Evolutionary conservation across 257 asterid species (phyloP), one percentile per base, ranked within the genome.

Genomic region (Striga asiatica): DNA sequence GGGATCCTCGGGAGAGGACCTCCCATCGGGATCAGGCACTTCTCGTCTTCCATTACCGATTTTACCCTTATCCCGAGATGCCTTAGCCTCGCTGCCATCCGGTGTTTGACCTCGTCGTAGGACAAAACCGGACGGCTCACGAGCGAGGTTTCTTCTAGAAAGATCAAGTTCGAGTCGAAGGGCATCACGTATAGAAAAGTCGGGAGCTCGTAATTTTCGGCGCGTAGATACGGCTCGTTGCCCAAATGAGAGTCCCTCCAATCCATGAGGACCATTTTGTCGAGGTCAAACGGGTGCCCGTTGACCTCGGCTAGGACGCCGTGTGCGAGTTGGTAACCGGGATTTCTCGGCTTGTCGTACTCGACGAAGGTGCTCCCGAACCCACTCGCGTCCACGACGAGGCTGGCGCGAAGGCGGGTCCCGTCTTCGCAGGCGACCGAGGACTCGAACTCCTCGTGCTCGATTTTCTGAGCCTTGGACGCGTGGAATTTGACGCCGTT

Each of bases 191-290:
- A 91, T 23, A 91, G 67, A 43, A 91, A 87, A 18, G 96, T 83
- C 0, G 98, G 98, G 10, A 42, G 32, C 35, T 41, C 76, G 14
- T 85, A 49, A 54, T 87, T 87, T 31, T 62, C 58, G 8, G 52
- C 57, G 0, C 94, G 77, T 17, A 84, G 43, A 24, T 65, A 21
- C 1, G 96, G 98, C 79, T 91, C 98, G 29, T 80, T 91, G n/a
- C 92, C 94, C 1, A 91, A 61, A 66, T 91, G 98, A 34, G 94
- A 72, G 60, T 91, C 98, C 59, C 98, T 80, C 96, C 96, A 91
- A 73, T 87, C 98, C 98, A 91, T 84, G 42, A 91, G 76, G 43
- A 84, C 80, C 95, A 91, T 87, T 66, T 84, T 84, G 47, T 86
- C 98, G 71, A 87, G 67, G 74, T 91, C 94, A 62, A 78, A 91